These are phyloP conservation scores for Spathaspora passalidarum DNA, from an alignment of 805 yeast species.

Conservation along the genomic window DNA sequence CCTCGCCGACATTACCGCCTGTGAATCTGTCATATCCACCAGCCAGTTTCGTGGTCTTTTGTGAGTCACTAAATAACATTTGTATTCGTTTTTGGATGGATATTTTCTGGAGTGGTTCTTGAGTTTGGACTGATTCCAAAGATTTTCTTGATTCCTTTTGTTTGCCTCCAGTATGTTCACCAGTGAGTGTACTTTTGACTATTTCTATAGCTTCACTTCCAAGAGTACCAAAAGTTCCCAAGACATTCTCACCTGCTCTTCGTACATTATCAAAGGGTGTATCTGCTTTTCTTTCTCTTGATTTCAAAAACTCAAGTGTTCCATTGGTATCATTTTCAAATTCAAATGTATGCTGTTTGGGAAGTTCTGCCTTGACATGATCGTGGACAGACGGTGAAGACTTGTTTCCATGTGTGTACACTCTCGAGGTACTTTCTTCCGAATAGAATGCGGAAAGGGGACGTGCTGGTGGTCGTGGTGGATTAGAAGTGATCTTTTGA, in stretches of 20 bases:
- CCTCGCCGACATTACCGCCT: constrained; percentile 36
- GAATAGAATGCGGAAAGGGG: constrained; percentile 8
- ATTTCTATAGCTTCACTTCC: background rate
- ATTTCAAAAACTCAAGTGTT: constrained; percentile 35
- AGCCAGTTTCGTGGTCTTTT: constrained; percentile 60
- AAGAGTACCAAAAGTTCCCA: background rate
- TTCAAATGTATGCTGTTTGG: constrained; percentile 19
- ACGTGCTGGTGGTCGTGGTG: constrained; percentile 7
- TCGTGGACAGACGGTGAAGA: constrained; percentile 26
- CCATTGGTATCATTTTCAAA: constrained; percentile 21
- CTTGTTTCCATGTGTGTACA: constrained; percentile 9
- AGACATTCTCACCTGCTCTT: background rate
- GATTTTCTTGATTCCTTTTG: background rate
- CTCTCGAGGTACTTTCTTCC: constrained; percentile 4
- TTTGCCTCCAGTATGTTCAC: background rate
- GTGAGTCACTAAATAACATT: constrained; percentile 42
- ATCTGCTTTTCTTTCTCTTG: constrained; percentile 12
- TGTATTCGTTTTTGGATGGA: constrained; percentile 57
- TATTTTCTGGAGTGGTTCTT: constrained; percentile 18
- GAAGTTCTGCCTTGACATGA: constrained; percentile 30
- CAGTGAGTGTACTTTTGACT: background rate
- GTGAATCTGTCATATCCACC: constrained; percentile 80
- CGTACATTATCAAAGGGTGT: background rate
- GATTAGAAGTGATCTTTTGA: constrained; percentile 5
- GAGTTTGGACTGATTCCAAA: background rate